Conservation (phyloP, 192 early-diverging fungal species). For the Rhizophagus sp. region DNA sequence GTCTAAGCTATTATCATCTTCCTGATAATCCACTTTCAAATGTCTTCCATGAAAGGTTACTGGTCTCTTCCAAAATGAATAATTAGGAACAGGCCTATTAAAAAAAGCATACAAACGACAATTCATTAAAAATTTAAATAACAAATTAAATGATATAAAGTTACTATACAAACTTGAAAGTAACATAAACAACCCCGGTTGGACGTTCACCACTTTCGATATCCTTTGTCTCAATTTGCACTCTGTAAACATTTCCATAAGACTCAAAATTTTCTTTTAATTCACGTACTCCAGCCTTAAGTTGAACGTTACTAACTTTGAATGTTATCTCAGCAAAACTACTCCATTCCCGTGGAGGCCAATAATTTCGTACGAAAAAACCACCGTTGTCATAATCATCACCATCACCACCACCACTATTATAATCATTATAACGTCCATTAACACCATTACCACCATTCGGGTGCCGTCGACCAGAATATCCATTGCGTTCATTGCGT, state of each 20-base stretch:
- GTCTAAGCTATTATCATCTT: background rate
- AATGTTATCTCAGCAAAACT: background rate
- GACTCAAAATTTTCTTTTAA: conserved; percentile 25
- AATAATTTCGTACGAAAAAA: background rate
- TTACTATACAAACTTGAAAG: conserved; percentile 17
- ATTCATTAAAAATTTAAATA: background rate
- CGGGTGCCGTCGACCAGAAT: too few relatives aligned
- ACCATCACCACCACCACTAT: too few relatives aligned
- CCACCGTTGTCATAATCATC: background rate
- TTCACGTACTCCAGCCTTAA: background rate
- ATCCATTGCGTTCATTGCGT: too few relatives aligned
- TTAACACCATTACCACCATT: background rate
- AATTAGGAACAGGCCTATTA: background rate
- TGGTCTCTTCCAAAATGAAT: background rate
- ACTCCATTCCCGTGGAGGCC: background rate
- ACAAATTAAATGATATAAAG: background rate
- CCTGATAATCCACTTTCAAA: conserved; percentile 24
- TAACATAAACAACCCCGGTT: conserved; percentile 22
- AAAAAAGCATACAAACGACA: background rate
- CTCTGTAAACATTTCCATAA: conserved; percentile 29
- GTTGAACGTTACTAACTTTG: conserved; percentile 23
- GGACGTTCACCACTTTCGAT: background rate
- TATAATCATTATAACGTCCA: background rate
- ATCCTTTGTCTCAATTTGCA: conserved; percentile 32
- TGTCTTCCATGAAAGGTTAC: conserved; percentile 29